Conservation (phyloP, 2,329 filamentous ascomycete genomes). For the Parastagonospora nodorum region DNA sequence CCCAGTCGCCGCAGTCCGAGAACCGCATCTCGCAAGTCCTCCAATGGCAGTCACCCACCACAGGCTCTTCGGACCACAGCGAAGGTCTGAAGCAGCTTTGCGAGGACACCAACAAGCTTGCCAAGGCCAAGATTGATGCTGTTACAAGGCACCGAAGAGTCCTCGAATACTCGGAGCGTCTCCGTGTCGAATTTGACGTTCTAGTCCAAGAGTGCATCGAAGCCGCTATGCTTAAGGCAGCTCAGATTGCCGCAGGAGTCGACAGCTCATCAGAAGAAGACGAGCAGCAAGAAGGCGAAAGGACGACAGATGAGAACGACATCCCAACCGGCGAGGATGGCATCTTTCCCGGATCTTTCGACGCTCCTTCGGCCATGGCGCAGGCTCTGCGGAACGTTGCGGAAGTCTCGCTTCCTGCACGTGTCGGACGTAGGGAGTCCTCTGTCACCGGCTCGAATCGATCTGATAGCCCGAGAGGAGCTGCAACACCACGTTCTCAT, state of each 20-base stretch:
- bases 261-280: conserved; percentile 74
- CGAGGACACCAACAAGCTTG: conserved; percentile 82
- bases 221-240: conserved; percentile 86
- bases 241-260: conserved; percentile 82
- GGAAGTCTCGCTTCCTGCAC: conserved; percentile 53
- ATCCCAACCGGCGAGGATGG: conserved; percentile 57
- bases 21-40: conserved; percentile 91
- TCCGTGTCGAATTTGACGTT: conserved; percentile 89
- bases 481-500: conserved; percentile 84
- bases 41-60: conserved; percentile 95
- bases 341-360: conserved; percentile 63
- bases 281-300: conserved; percentile 51
- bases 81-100: conserved; percentile 87
- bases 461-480: conserved; percentile 85
- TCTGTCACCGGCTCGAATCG: conserved; percentile 76
- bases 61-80: conserved; percentile 89
- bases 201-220: conserved; percentile 96
- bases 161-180: conserved; percentile 93
- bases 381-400: conserved; percentile 61
- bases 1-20: conserved; percentile 94
- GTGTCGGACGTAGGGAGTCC: conserved; percentile 58
- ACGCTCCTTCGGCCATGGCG: conserved; percentile 61
- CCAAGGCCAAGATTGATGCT: conserved; percentile 88
- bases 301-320: conserved; percentile 52
- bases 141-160: conserved; percentile 90